Conservation (phyloP, 139 green algal genomes). For the Chlamydomonas incerta region DNA sequence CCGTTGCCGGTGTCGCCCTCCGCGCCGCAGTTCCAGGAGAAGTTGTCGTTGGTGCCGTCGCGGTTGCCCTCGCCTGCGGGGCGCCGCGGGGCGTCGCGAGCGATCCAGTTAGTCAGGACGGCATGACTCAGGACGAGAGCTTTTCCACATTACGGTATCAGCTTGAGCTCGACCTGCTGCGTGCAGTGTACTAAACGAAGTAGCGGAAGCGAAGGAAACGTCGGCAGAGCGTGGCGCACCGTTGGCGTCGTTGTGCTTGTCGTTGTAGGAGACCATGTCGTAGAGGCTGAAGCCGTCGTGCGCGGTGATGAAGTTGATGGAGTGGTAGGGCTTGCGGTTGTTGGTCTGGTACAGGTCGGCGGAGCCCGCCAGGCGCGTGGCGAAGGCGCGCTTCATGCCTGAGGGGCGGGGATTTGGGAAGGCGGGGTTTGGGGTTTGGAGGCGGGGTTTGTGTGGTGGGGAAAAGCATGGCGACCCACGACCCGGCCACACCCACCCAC, state of each 20-base stretch:
- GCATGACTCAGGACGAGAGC: too few species aligned
- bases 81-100: too few species aligned
- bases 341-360: constrained; percentile 94
- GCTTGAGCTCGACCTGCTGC: too few species aligned
- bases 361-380: constrained; percentile 88
- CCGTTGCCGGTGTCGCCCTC: constrained; percentile 87
- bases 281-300: constrained; percentile 97
- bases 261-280: constrained; percentile 92
- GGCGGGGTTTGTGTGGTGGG: too few species aligned
- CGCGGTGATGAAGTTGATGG: constrained; percentile 96
- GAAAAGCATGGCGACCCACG: too few species aligned
- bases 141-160: too few species aligned
- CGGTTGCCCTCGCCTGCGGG: constrained; percentile 62
- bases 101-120: too few species aligned
- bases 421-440: too few species aligned
- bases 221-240: too few species aligned
- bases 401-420: not conserved
- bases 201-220: too few species aligned
- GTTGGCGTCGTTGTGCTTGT: constrained; percentile 76
- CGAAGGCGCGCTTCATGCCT: constrained; percentile 93
- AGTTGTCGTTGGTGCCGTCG: constrained; percentile 96
- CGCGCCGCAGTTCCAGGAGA: constrained; percentile 96
- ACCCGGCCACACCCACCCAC: too few species aligned
- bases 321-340: constrained; percentile 88
- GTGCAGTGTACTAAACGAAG: too few species aligned